A percentile compares a stretch with the other conserved stretches of the same genome.
These are phyloP conservation scores for Neurospora cerealis DNA, from an alignment of 495 filamentous ascomycete genomes.

Conservation along the genomic window DNA sequence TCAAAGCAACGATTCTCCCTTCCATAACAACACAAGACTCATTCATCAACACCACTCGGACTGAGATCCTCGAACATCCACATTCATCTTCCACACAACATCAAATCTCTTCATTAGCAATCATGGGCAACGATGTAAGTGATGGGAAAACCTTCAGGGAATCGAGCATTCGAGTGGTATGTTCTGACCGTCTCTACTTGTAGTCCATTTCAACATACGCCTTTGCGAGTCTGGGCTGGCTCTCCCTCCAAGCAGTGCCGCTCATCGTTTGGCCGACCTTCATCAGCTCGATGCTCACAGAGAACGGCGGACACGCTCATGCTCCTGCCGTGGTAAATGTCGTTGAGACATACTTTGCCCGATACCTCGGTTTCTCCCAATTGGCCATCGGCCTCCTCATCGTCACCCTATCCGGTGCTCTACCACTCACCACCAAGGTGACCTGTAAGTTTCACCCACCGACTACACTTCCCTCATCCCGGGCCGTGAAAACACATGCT, in stretches of 20 bases:
- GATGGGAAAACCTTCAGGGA: not conserved
- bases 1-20: not conserved
- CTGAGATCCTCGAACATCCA: not conserved
- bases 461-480: not conserved
- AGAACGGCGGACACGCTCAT: not conserved
- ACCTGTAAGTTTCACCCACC: slow-evolving; percentile 16
- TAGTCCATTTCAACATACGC: slow-evolving; percentile 59
- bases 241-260: slow-evolving; percentile 54
- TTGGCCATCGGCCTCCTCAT: slow-evolving; percentile 55
- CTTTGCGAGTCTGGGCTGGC: slow-evolving; percentile 57
- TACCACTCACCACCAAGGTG: slow-evolving; percentile 52
- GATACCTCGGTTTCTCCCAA: slow-evolving; percentile 55
- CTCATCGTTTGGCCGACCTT: slow-evolving; percentile 56
- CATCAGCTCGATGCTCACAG: slow-evolving; percentile 36
- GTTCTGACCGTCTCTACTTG: not conserved
- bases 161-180: not conserved
- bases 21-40: not conserved
- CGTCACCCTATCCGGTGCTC: slow-evolving; percentile 60
- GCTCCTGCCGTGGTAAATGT: slow-evolving; percentile 21
- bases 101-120: not conserved
- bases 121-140: not conserved
- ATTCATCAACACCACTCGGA: not conserved
- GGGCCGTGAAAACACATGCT: not conserved
- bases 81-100: not conserved
- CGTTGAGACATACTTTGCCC: slow-evolving; percentile 67